Evolutionary conservation across 169 alveolate species (phyloP), one percentile per base, ranked within the genome.

Genomic region (Plasmodium chabaudi): DNA sequence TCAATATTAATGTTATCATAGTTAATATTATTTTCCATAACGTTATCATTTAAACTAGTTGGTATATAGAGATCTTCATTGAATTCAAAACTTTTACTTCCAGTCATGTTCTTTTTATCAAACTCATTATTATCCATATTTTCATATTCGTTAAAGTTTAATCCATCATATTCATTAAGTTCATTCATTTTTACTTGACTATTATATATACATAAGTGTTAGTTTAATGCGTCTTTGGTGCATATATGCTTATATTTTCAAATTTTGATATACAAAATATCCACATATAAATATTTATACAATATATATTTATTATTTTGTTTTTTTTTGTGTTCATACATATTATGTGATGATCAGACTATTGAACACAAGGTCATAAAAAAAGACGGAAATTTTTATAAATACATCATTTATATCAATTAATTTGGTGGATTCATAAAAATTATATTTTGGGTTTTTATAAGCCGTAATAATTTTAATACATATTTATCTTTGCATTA

Each of bases 101-200:
- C 13, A 27, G 9, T 17, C 5, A 25, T 4, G 25, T 10, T 49
- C 39, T 63, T 49, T 25, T 61, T 59, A 19, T 19, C 60, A 6
- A 4, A 13, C 0, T 55, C 34, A 19, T 47, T 49, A 10, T 56
- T 67, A 34, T 64, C 47, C 49, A n/a, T 57, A 12, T 63, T 23
- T n/a, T 75, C 88, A 44, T 75, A 75, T 13, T n/a, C 42, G 65
- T 63, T 75, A 42, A 75, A 57, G 59, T 63, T 61, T 46, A 75
- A 75, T 67, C 64, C 60, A 34, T 75, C 75, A 21, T 63, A 75
- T n/a, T 75, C 88, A 23, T 75, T 75, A 25, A 63, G 12, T 9
- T 75, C 88, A 57, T 74, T 75, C 88, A 75, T 75, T 65, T 60
- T 75, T 67, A 7, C 56, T 27, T 51, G 25, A 19, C 17, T 9